Evolutionary conservation across 2,329 filamentous ascomycete genomes (phyloP), one percentile per base, ranked within the genome.

Genomic region (Colletotrichum sp.): DNA sequence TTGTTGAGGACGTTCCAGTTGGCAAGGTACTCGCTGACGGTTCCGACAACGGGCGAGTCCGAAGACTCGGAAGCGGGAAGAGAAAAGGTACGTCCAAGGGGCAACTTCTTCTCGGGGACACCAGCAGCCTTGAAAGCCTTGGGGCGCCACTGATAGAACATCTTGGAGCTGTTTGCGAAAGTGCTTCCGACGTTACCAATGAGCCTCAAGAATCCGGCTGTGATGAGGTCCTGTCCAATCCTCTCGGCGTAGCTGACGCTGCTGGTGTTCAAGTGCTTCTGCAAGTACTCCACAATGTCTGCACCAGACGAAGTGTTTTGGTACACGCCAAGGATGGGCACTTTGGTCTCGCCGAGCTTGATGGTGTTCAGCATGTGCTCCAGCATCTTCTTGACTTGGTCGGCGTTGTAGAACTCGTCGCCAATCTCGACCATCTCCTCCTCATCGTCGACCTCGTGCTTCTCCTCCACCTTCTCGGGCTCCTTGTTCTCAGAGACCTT

Each of bases 71-170:
- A 89, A 66, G 92, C 89, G 43, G 92, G 90, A 72, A 94, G 86
- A 5, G 96, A 97, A 75, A 95, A 94, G 8, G 95, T 94, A 75
- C 96, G 92, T 78, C 91, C 90, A 66, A 96, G 83, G 2, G 92
- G 84, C 75, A 90, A 89, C 88, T 96, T 98, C 90, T 95, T 98
- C 84, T 98, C 96, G 0, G 95, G 96, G 69, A 98, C 89, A 26
- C 96, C 96, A 30, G 95, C 93, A 72, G 97, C 84, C 82, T 98
- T 93, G 87, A 99, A 99, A 7, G 95, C 94, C 86, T 95, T 98
- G 9, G 96, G 92, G 71, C 95, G 94, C 97, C 97, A 99, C 84
- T 99, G 97, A 84, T 99, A 99, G 83, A 95, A 96, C 92, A 99
- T 94, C 85, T 94, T 95, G 78, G 96, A 98, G 88, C 96, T 99